Evolutionary conservation across 2,329 filamentous ascomycete species (phyloP), one percentile per base, ranked within the genome.

Genomic region (Eutypella sp.): DNA sequence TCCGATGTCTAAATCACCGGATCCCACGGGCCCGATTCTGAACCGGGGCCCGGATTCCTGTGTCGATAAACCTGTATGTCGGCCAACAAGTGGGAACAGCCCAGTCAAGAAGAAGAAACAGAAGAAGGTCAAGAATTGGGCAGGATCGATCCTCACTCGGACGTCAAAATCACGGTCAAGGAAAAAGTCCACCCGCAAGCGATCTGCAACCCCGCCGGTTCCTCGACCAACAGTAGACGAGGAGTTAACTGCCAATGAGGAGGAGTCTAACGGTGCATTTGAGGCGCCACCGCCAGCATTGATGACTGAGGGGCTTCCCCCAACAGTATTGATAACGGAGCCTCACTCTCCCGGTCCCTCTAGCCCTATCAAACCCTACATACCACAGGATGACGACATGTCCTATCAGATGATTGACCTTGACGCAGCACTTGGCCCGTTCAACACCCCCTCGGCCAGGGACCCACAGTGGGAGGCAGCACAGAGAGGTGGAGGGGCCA

Each of bases 401-500:
- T 77, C 84, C 43, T 88, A 83, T 59, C 84, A 87, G 7, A 85
- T 96, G 65, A 95, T 99, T 52, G 93, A 99, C 64, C 72, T 99
- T 36, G 93, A 99, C 68, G 92, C 91, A 16, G 93, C 92, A 22
- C 76, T 97, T 2, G 91, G 90, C 2, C 90, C 92, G 0, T 95
- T 96, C 66, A 93, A 95, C 58, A 95, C 90, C 0, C 87, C 87
- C 22, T 71, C 82, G 2, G 72, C 72, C 25, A 73, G 74, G 10
- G 83, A 82, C 47, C 71, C 78, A 2, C 81, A 84, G 48, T 86
- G 84, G 76, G 82, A 85, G 50, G 79, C 81, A 2, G 83, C 82
- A 7, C 81, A 86, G 53, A 73, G 73, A 47, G 74, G 75, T 1
- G 76, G n/a, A n/a, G n/a, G 77, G 6, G 73, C 73, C 6, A 68